These are phyloP conservation scores for Calonectria pseudoturangicola DNA, from an alignment of 2,329 filamentous ascomycete species.

Conservation along the genomic window DNA sequence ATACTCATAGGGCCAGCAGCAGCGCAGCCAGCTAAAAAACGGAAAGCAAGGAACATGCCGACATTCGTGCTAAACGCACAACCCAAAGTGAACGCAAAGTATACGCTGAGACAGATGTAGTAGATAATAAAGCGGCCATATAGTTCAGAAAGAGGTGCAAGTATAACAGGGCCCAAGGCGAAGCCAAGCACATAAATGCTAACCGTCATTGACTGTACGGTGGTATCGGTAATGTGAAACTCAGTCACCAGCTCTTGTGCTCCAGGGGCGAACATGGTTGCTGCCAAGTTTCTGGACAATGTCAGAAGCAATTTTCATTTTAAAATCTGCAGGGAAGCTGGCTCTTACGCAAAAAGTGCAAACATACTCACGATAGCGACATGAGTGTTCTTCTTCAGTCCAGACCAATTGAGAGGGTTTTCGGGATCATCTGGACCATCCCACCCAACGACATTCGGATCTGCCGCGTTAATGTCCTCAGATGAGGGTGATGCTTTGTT, in stretches of 20 bases:
- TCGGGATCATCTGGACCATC: slow-evolving; percentile 72
- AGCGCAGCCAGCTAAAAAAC: slow-evolving; percentile 19
- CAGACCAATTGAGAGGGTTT: slow-evolving; percentile 80
- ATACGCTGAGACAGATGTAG: slow-evolving; percentile 2
- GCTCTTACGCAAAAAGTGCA: slow-evolving; percentile 55
- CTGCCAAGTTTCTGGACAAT: slow-evolving; percentile 43
- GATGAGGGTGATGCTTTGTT: background rate
- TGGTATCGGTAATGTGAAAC: slow-evolving; percentile 43
- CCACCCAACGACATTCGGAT: slow-evolving; percentile 74
- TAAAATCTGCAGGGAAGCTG: no score
- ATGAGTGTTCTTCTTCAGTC: slow-evolving; percentile 64
- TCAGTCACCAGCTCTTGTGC: slow-evolving; percentile 42
- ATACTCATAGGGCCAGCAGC: slow-evolving; percentile 20
- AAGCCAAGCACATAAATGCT: slow-evolving; percentile 48
- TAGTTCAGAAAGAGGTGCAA: slow-evolving; percentile 33
- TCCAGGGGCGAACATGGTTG: slow-evolving; percentile 52
- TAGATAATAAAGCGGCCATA: slow-evolving; percentile 27
- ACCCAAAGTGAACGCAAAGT: slow-evolving; percentile 16
- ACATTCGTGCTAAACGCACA: slow-evolving; percentile 23
- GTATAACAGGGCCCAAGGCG: slow-evolving; percentile 38
- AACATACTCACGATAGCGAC: slow-evolving; percentile 68
- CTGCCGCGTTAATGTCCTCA: background rate
- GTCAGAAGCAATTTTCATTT: no score
- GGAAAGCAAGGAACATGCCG: slow-evolving; percentile 26
- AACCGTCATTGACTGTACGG: slow-evolving; percentile 44